phyloP scores from a whole-genome alignment of 225 moss, liverwort and hornwort species.

The Sphagnum contortum region DNA sequence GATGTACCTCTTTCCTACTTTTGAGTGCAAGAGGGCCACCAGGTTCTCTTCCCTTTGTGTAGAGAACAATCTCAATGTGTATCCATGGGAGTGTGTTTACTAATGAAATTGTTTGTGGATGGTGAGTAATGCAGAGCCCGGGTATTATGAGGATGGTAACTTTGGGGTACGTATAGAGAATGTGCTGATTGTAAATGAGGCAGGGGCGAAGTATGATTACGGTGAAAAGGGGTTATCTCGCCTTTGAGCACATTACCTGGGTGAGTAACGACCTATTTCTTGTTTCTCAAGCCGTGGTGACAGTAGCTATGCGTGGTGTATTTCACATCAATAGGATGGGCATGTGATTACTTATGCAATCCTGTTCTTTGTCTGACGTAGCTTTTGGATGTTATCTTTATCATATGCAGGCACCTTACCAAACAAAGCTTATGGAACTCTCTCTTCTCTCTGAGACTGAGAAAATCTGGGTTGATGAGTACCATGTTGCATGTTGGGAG shows the following conservation, averaged over 20 bases:
- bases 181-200: slow-evolving; percentile 72
- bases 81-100: too few species aligned
- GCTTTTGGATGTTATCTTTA: too few species aligned
- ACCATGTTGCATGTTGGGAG: slow-evolving; percentile 52
- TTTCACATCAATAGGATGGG: too few species aligned
- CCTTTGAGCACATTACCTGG: slow-evolving; percentile 79
- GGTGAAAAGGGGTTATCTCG: slow-evolving; percentile 76
- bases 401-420: slow-evolving; percentile 48
- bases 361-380: too few species aligned
- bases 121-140: slow-evolving; percentile 41
- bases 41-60: too few species aligned
- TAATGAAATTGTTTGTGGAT: neutral
- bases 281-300: too few species aligned
- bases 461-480: slow-evolving; percentile 68
- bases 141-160: slow-evolving; percentile 80
- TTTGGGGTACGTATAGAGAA: slow-evolving; percentile 83
- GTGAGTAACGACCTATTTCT: slow-evolving; percentile 12
- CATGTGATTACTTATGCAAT: too few species aligned
- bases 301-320: too few species aligned
- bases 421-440: slow-evolving; percentile 74
- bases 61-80: too few species aligned
- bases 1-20: too few species aligned
- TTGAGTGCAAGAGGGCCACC: too few species aligned
- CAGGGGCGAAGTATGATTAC: slow-evolving; percentile 59
- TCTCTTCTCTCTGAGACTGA: slow-evolving; percentile 54